phyloP scores from a whole-genome alignment of 2,329 filamentous ascomycete species.

The Calonectria ilicicola region DNA sequence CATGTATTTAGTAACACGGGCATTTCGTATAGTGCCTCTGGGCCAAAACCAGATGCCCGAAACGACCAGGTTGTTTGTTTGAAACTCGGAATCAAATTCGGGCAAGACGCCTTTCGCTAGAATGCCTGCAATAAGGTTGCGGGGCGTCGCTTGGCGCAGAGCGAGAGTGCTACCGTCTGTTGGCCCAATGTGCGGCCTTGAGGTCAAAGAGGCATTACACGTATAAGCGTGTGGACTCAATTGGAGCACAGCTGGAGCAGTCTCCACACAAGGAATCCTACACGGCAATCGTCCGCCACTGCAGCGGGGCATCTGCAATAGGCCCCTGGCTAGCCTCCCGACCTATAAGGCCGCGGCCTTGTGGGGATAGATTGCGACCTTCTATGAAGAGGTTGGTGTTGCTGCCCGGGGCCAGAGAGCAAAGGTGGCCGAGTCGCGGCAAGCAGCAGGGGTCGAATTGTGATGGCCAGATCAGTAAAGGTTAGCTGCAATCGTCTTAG shows the following conservation, averaged over 20 bases:
- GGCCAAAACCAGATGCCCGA: not conserved
- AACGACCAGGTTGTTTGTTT: not conserved
- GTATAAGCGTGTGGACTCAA: not conserved
- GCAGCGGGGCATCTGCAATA: not conserved
- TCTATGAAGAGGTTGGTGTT: constrained; percentile 3
- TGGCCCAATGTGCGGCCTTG: not conserved
- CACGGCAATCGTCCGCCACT: not conserved
- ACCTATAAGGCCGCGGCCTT: not conserved
- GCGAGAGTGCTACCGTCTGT: not conserved
- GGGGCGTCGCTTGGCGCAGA: not conserved
- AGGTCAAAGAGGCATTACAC: not conserved
- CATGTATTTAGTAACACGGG: not conserved
- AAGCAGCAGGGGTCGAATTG: not conserved
- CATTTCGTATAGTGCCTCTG: not conserved
- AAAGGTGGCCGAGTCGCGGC: not conserved
- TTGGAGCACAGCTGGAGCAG: not conserved
- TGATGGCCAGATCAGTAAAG: not conserved
- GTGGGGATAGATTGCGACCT: not conserved
- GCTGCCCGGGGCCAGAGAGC: not conserved
- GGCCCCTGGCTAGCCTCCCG: not conserved
- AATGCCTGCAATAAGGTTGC: not conserved
- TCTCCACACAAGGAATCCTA: not conserved
- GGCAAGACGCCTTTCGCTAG: not conserved
- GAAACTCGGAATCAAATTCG: not conserved
- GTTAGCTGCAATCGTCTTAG: not conserved